Base-by-base conservation (phyloP, 306 rosid species). In the Astragalus glycyphyllos region DNA sequence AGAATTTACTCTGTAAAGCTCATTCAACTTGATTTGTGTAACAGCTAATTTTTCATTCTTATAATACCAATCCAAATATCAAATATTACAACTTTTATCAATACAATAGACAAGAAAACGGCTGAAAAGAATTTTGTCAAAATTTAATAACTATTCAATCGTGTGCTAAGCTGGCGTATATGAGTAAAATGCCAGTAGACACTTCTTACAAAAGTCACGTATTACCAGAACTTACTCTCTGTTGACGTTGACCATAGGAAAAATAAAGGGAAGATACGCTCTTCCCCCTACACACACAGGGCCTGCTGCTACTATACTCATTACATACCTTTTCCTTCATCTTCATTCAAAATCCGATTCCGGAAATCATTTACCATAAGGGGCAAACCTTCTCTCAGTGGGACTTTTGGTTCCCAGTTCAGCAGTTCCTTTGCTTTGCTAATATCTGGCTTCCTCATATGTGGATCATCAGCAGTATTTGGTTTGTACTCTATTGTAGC, bases 391-490 rank as follows among this genome's bases (percentile, higher is more conserved):
- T 95, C 90, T 81, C 88, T 89, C 42, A 95, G 87, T 1, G 99
- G 56, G 54, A 95, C 7, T 74, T 86, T 87, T 11, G 97, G 99
- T 79, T 86, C 88, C 99, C 99, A 95, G 91, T 87, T 91, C 81
- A 95, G 84, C 26, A 89, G 83, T 41, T 89, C 90, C 85, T 89
- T 95, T 26, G 99, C 99, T 86, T 87, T 95, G 87, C 86, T 82
- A 45, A 95, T 95, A 74, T 95, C 97, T 5, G 99, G 99, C 77
- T 91, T 95, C 84, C 99, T 95, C 96, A 82, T 95, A 31, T 95
- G 99, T 11, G 99, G 99, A 84, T 95, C 99, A 76, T 95, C 99
- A 4, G 97, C 99, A 41, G 96, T 95, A 72, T 95, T 95, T 80
- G 96, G 82, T 79, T 17, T 89, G 68, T 81, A 91, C 76, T 89